A percentile compares a stretch with the other conserved stretches of the same genome.
phyloP scores from a whole-genome alignment of 169 alveolate species.

The Plasmodium yoelii region DNA sequence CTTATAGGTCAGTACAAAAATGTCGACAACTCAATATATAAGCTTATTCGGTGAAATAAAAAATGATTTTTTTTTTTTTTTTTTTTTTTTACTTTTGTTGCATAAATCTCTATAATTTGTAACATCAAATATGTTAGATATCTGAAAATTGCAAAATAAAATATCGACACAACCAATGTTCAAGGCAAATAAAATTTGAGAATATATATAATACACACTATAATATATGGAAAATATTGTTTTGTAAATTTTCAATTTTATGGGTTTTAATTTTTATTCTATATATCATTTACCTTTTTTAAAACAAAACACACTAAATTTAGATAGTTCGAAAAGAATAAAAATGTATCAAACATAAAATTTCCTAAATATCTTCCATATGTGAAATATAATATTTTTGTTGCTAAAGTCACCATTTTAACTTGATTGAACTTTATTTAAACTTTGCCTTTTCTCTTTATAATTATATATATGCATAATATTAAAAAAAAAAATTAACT shows the following conservation, averaged over 20 bases:
- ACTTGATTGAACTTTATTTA: slow-evolving; percentile 5
- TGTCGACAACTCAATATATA: not conserved
- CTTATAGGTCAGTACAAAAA: not conserved
- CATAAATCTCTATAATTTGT: slow-evolving; percentile 27
- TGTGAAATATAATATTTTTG: slow-evolving; percentile 30
- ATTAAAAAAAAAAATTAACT: no score
- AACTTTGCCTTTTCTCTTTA: slow-evolving; percentile 1
- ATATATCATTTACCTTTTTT: slow-evolving; percentile 25
- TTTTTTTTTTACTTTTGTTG: slow-evolving; percentile 27
- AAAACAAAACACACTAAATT: slow-evolving; percentile 54
- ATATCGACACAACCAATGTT: not conserved
- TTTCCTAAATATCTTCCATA: slow-evolving; percentile 55
- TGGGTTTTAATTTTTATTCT: not conserved
- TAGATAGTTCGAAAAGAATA: slow-evolving; percentile 67
- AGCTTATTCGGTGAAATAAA: not conserved
- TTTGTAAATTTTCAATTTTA: not conserved
- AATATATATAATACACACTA: not conserved
- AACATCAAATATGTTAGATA: slow-evolving; percentile 31
- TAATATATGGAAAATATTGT: not conserved
- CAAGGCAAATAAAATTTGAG: not conserved
- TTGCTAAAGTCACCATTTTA: slow-evolving; percentile 43
- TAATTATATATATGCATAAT: slow-evolving; percentile 5
- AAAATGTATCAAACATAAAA: slow-evolving; percentile 48
- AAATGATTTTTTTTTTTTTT: not conserved
- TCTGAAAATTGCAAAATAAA: slow-evolving; percentile 16